Percentiles rank a stretch among this genome's conserved stretches.
These are phyloP conservation scores for Lindgomyces ingoldianus DNA, from an alignment of 495 filamentous ascomycete species.

Conservation along the genomic window DNA sequence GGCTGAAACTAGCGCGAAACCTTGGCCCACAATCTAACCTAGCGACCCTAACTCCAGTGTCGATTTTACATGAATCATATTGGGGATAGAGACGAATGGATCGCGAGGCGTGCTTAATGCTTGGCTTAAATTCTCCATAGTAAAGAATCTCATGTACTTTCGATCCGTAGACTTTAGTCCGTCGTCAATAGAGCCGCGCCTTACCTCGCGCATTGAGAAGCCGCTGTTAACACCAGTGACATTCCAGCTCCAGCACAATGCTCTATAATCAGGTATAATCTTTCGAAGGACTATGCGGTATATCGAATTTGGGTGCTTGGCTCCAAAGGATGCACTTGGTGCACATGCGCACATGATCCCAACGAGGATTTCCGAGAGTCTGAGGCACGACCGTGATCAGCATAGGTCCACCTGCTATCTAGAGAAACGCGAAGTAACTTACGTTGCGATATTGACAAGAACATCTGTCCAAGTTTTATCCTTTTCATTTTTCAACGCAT, in stretches of 20 bases:
- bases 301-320: background rate
- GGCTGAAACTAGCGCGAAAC: no score
- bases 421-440: background rate
- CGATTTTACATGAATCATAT: no score
- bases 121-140: no score
- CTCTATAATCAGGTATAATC: background rate
- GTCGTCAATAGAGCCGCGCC: background rate
- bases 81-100: no score
- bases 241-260: background rate
- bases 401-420: background rate
- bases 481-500: background rate
- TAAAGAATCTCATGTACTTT: no score
- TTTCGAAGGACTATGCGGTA: constrained; percentile 1
- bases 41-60: no score
- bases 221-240: background rate
- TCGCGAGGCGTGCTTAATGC: no score
- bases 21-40: no score
- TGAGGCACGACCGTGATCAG: background rate
- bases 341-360: constrained; percentile 10
- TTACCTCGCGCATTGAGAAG: background rate
- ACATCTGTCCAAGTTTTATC: background rate
- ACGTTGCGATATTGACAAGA: constrained; percentile 5
- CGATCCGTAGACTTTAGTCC: constrained; percentile 3
- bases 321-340: background rate
- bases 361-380: constrained; percentile 9